Evolutionary conservation across 1,284 basidiomycete species (phyloP), one percentile per base, ranked within the genome.

Genomic region (Takashimella tepidaria): DNA sequence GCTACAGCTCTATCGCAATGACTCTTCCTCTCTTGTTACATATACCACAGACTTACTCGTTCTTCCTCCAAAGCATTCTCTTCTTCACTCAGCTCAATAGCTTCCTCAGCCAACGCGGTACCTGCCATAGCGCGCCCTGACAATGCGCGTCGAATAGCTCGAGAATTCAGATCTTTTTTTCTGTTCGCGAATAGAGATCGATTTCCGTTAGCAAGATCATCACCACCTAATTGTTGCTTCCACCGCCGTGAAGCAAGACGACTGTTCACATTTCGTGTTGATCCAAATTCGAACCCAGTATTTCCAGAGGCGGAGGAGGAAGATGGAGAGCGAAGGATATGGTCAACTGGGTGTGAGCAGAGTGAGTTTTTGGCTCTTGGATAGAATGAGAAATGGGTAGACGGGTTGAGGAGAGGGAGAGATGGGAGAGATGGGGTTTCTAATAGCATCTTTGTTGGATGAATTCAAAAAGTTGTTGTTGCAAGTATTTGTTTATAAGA

Each of bases 161-260:
- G 56, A 5, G 47, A 70, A 74, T 42, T 71, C 69, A 42, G 78
- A 66, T 3, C 60, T 53, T 51, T 66, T 57, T 53, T 78, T 62
- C 58, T 79, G 77, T 4, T 68, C 65, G 2, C 72, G 67, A 24
- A 79, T 70, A n/a, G n/a, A n/a, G n/a, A n/a, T n/a, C n/a, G n/a
- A n/a, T n/a, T n/a, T n/a, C n/a, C n/a, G n/a, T n/a, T n/a, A n/a
- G n/a, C n/a, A n/a, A n/a, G n/a, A n/a, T n/a, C n/a, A n/a, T n/a
- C n/a, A n/a, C n/a, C n/a, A n/a, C n/a, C n/a, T n/a, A n/a, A n/a
- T n/a, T n/a, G n/a, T n/a, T n/a, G n/a, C n/a, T n/a, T n/a, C n/a
- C n/a, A n/a, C n/a, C n/a, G n/a, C n/a, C n/a, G n/a, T n/a, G n/a
- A n/a, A n/a, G n/a, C n/a, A n/a, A n/a, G n/a, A n/a, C n/a, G n/a